A percentile compares a stretch with the other conserved stretches of the same genome.
Conservation (phyloP, 2,329 filamentous ascomycete species). For the Trichoderma hamatum region DNA sequence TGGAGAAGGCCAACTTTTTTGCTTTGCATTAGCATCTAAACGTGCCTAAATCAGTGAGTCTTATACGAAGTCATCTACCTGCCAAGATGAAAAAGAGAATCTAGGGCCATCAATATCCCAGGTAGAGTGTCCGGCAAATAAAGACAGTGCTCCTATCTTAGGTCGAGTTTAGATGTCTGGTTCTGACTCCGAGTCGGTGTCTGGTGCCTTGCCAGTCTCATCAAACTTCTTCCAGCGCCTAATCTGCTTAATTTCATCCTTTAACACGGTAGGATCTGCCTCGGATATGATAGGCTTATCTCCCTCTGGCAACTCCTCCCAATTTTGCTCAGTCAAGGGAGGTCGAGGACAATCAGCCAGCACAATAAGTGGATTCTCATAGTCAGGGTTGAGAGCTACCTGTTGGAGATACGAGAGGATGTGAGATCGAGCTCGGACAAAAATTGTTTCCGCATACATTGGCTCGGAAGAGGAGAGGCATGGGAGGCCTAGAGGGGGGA, state of each 20-base stretch:
- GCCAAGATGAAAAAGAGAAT: not conserved
- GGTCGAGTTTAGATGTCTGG: not conserved
- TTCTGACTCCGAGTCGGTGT: slow-evolving; percentile 32
- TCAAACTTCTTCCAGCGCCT: slow-evolving; percentile 37
- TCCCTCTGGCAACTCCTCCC: slow-evolving; percentile 38
- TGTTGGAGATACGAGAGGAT: slow-evolving; percentile 66
- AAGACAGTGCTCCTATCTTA: not conserved
- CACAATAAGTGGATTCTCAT: slow-evolving; percentile 40
- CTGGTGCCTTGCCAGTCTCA: slow-evolving; percentile 35
- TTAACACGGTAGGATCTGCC: slow-evolving; percentile 31
- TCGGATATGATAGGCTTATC: slow-evolving; percentile 36
- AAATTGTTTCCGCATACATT: slow-evolving; percentile 62
- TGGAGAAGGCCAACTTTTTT: not conserved
- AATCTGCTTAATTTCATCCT: slow-evolving; percentile 33
- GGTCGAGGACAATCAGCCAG: not conserved
- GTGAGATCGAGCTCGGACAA: slow-evolving; percentile 56
- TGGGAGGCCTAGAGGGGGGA: slow-evolving; percentile 61
- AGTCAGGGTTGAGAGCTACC: slow-evolving; percentile 48
- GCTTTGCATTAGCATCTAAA: not conserved
- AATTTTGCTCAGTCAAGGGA: slow-evolving; percentile 35
- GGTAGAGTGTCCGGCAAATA: not conserved
- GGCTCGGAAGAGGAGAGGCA: slow-evolving; percentile 69
- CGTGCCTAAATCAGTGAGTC: not conserved
- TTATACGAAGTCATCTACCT: not conserved
- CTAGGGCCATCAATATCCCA: not conserved